phyloP scores from a whole-genome alignment of 1,284 basidiomycete genomes.

The Moniliophthora roreri region DNA sequence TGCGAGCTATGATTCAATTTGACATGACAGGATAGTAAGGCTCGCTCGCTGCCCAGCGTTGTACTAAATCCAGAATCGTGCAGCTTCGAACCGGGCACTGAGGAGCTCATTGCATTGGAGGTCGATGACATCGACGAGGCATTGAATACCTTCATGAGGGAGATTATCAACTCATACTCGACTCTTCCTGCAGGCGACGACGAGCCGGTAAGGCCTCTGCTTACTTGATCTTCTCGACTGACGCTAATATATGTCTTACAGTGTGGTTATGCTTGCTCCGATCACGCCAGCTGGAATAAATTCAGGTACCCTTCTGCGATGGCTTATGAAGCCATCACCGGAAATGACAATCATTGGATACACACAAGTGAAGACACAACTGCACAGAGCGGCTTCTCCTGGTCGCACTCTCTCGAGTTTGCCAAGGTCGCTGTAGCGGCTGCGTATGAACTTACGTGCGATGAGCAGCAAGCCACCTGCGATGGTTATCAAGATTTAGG shows the following conservation, averaged over 20 bases:
- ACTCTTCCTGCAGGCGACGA: neutral
- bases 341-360: conserved; percentile 35
- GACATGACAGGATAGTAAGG: conserved; percentile 16
- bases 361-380: conserved; percentile 46
- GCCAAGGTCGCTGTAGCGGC: conserved; percentile 50
- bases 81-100: neutral
- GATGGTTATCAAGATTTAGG: too few species aligned
- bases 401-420: conserved; percentile 44
- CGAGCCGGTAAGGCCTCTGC: conserved; percentile 18
- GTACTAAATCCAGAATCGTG: neutral
- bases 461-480: too few species aligned
- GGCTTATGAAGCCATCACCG: conserved; percentile 21
- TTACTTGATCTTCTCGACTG: conserved; percentile 11
- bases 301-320: conserved; percentile 23
- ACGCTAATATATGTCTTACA: neutral
- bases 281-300: conserved; percentile 12
- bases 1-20: conserved; percentile 37
- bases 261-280: conserved; percentile 13
- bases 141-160: neutral
- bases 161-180: neutral
- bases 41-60: neutral
- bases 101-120: neutral
- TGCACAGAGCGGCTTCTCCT: conserved; percentile 38
- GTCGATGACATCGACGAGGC: neutral
- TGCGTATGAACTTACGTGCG: conserved; percentile 28